Evolutionary conservation across 2,329 filamentous ascomycete genomes (phyloP).

Genomic region (Xylariaceae sp.): DNA sequence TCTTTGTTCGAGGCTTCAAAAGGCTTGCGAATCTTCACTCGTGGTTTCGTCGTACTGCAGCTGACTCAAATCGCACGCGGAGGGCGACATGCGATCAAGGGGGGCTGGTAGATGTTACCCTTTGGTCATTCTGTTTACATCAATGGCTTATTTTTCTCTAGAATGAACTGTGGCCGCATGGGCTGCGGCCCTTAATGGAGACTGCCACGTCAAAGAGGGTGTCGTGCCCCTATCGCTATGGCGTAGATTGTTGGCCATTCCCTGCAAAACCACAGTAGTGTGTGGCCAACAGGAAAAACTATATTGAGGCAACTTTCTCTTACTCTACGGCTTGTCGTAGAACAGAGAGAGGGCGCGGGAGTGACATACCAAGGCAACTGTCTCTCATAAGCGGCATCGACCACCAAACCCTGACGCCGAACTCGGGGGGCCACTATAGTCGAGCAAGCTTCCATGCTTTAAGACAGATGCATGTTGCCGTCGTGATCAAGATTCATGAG

Average conservation of each 20-base stretch:
- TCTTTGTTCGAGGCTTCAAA: conserved; percentile 13
- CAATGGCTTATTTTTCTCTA: conserved; percentile 24
- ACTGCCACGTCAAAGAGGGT: conserved; percentile 32
- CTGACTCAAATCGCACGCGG: conserved; percentile 26
- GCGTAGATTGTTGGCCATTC: conserved; percentile 19
- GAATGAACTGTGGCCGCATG: conserved; percentile 28
- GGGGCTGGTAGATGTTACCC: conserved; percentile 24
- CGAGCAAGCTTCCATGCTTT: conserved; percentile 19
- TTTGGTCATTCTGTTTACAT: conserved; percentile 24
- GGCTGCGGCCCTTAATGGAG: conserved; percentile 26
- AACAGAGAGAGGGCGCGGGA: neutral
- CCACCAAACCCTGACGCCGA: neutral
- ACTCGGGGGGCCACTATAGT: conserved; percentile 12
- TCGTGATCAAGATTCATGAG: conserved; percentile 22
- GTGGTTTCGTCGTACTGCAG: conserved; percentile 26
- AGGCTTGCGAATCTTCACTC: conserved; percentile 19
- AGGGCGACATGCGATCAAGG: conserved; percentile 24
- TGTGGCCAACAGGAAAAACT: conserved; percentile 19
- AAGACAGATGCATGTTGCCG: conserved; percentile 28
- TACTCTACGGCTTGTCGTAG: neutral
- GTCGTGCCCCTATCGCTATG: conserved; percentile 26
- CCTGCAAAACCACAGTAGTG: conserved; percentile 20
- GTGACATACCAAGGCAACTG: neutral
- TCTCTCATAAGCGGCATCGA: neutral
- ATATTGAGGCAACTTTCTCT: conserved; percentile 4